Conservation (phyloP, 2,329 filamentous ascomycete species). For the Xylaria sp. region DNA sequence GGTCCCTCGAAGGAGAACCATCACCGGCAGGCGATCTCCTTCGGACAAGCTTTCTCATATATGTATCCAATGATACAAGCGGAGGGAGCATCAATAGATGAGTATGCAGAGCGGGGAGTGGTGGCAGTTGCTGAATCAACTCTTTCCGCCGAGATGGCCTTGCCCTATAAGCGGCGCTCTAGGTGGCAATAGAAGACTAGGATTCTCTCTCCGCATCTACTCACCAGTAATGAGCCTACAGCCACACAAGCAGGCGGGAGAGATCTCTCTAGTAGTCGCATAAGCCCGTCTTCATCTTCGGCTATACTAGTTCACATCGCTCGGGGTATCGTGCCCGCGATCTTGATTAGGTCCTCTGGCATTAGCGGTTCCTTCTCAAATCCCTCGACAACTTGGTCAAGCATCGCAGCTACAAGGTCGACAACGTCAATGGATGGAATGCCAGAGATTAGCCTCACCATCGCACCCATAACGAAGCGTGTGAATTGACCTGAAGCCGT, state of each 20-base stretch:
- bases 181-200: background rate
- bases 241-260: background rate
- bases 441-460: conserved; percentile 33
- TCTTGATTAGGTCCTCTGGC: conserved; percentile 48
- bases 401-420: conserved; percentile 49
- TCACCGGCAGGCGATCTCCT: background rate
- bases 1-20: conserved; percentile 9
- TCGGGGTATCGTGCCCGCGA: conserved; percentile 9
- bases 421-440: conserved; percentile 44
- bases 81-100: conserved; percentile 9
- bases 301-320: background rate
- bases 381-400: conserved; percentile 52
- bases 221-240: background rate
- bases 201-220: background rate
- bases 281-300: background rate
- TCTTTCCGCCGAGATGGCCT: conserved; percentile 8
- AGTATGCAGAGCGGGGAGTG: conserved; percentile 5
- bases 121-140: conserved; percentile 3
- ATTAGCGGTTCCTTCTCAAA: conserved; percentile 53
- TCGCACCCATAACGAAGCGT: conserved; percentile 28
- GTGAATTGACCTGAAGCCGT: conserved; percentile 36
- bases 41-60: background rate
- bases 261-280: background rate
- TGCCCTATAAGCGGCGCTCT: background rate
- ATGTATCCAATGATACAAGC: conserved; percentile 5